Base-by-base conservation (phyloP, 2,329 filamentous ascomycete genomes). In the Penicillium brasilianum region DNA sequence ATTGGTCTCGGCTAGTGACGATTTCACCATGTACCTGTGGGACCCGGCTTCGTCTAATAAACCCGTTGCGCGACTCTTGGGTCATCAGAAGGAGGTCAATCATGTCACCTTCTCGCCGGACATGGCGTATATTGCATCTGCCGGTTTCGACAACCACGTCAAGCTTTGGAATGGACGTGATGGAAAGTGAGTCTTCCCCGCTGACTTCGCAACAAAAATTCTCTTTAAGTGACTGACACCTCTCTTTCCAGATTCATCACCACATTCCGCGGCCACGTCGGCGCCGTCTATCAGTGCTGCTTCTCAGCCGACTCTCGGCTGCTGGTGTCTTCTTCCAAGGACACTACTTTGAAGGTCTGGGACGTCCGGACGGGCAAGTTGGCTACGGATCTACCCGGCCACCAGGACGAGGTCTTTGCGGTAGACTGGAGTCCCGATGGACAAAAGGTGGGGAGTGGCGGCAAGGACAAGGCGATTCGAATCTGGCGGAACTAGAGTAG, bases 11-110 rank as follows among this genome's bases (percentile, higher is more conserved):
- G 95, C 94, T 2, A 94, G 90, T 67, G 95, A 98, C 73, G 95
- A 99, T 76, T 96, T 93, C 76, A 97, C 93, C 6, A 94, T 99
- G 85, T 97, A 93, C 74, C 84, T 99, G 8, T 99, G 94, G 94
- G 91, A 96, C 62, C 93, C 93, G 0, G 83, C 88, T 10, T 84
- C 83, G 46, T 88, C 89, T 4, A 91, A 84, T 8, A 97, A 98
- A 76, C 93, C 94, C 0, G 82, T 98, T 3, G 90, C 91, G n/a
- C 85, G 93, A 36, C 85, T 98, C 79, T 79, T 92, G n/a, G 95
- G 95, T 2, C 95, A 99, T 72, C 92, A 97, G 76, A 98, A 98
- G 79, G 91, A 94, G 73, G 93, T 98, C 68, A 97, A 98, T 76
- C 91, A 97, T 74, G 93, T 98, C 51, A 90, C 89, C 0, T 98